Conservation (phyloP, 169 alveolate genomes). For the Cryptosporidium ubiquitum region DNA sequence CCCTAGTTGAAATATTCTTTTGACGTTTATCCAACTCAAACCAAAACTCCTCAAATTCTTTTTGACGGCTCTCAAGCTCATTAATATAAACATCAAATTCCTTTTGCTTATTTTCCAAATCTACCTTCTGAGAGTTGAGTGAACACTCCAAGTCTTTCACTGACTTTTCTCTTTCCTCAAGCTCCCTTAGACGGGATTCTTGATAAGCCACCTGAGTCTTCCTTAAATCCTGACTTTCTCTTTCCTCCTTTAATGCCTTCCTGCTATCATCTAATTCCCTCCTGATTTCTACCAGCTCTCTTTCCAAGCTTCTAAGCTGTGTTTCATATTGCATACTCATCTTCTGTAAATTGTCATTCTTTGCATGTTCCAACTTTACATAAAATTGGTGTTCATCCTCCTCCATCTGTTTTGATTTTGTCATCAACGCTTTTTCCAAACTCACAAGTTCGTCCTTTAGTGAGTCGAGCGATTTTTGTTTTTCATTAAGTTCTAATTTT, state of each 20-base stretch:
- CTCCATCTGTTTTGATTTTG: conserved; percentile 2
- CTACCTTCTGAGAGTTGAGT: conserved; percentile 41
- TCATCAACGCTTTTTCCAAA: background rate
- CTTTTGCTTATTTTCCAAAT: conserved; percentile 44
- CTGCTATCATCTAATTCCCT: conserved; percentile 20
- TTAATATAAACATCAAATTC: conserved; percentile 63
- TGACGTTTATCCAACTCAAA: conserved; percentile 53
- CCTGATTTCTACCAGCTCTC: background rate
- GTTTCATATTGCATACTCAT: conserved; percentile 12
- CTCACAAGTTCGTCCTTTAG: conserved; percentile 27
- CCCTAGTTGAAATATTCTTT: conserved; percentile 22
- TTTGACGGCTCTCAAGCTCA: conserved; percentile 64
- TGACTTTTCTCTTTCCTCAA: conserved; percentile 36
- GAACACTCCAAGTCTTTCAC: conserved; percentile 18
- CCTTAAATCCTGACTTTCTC: background rate
- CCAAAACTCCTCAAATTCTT: conserved; percentile 69
- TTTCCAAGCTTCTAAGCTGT: conserved; percentile 3
- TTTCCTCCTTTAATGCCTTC: conserved; percentile 7
- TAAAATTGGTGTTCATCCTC: conserved; percentile 11
- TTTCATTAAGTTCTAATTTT: background rate
- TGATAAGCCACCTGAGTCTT: conserved; percentile 7
- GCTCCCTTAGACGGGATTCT: conserved; percentile 1
- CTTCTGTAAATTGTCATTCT: background rate
- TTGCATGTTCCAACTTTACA: conserved; percentile 22
- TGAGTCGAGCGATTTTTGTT: background rate